These are phyloP conservation scores for Curvularia lunata DNA, from an alignment of 2,329 filamentous ascomycete genomes.

Conservation along the genomic window DNA sequence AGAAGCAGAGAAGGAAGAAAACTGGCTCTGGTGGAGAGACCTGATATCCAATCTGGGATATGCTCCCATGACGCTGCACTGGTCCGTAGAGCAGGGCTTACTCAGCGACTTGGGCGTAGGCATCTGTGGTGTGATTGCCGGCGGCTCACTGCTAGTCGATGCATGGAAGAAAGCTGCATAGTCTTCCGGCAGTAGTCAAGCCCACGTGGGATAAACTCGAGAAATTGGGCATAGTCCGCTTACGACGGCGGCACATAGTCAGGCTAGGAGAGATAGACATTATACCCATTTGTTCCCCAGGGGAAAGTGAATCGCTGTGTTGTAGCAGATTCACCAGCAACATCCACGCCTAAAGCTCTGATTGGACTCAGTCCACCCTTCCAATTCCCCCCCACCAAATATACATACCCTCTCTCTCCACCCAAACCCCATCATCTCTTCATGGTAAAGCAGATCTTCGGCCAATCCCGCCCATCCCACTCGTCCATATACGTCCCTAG, in stretches of 20 bases:
- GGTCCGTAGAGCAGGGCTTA: constrained; percentile 67
- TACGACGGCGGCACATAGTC: not conserved
- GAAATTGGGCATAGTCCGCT: not conserved
- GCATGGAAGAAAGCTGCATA: constrained; percentile 53
- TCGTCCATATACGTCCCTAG: not conserved
- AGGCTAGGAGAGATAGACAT: not conserved
- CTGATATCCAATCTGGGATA: constrained; percentile 75
- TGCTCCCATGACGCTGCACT: constrained; percentile 84
- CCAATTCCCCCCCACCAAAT: too few relatives aligned
- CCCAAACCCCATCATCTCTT: too few relatives aligned
- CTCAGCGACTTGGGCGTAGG: constrained; percentile 66
- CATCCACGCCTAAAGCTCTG: too few relatives aligned
- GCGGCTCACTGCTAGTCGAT: constrained; percentile 53
- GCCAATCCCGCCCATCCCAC: too few relatives aligned
- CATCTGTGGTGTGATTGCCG: constrained; percentile 61
- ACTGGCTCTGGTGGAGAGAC: constrained; percentile 66
- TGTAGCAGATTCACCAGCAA: too few relatives aligned
- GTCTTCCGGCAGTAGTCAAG: not conserved
- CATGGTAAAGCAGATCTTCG: too few relatives aligned
- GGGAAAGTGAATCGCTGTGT: too few relatives aligned
- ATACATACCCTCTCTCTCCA: too few relatives aligned
- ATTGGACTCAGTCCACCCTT: too few relatives aligned
- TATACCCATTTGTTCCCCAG: not conserved
- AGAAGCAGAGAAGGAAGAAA: constrained; percentile 38
- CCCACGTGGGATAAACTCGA: not conserved